A percentile compares a stretch with the other conserved stretches of the same genome.
These are phyloP conservation scores for Kuraishia borneana DNA, from an alignment of 805 yeast genomes.

Conservation along the genomic window DNA sequence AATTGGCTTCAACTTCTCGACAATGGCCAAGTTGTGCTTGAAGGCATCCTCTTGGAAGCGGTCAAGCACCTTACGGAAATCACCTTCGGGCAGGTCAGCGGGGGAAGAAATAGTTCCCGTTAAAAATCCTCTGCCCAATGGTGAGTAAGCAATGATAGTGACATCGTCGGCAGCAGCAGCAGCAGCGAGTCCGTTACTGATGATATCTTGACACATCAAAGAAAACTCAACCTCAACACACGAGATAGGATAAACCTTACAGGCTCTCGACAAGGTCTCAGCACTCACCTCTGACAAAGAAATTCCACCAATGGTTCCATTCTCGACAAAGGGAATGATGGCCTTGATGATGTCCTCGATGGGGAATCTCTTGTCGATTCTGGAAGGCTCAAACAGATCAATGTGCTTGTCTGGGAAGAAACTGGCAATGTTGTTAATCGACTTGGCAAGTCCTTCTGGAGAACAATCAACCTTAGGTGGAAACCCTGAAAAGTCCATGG, in stretches of 20 bases:
- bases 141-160: constrained; percentile 74
- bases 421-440: constrained; percentile 33
- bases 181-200: constrained; percentile 51
- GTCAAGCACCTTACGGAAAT: constrained; percentile 38
- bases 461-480: constrained; percentile 52
- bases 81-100: constrained; percentile 42
- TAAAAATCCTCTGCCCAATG: constrained; percentile 69
- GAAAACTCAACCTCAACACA: constrained; percentile 77
- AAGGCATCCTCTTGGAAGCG: constrained; percentile 47
- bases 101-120: constrained; percentile 45
- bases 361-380: constrained; percentile 49
- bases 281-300: constrained; percentile 68
- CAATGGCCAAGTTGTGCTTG: constrained; percentile 37
- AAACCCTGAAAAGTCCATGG: constrained; percentile 22
- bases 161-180: constrained; percentile 45
- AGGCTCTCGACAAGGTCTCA: constrained; percentile 48
- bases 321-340: constrained; percentile 45
- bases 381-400: constrained; percentile 62
- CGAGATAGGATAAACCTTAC: constrained; percentile 41
- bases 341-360: constrained; percentile 47
- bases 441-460: constrained; percentile 29
- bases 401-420: constrained; percentile 27
- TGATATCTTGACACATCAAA: constrained; percentile 50
- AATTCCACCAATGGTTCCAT: constrained; percentile 57
- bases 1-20: constrained; percentile 34